These are phyloP conservation scores for Ilex paraguariensis DNA, from an alignment of 305 asterid species.

Conservation along the genomic window DNA sequence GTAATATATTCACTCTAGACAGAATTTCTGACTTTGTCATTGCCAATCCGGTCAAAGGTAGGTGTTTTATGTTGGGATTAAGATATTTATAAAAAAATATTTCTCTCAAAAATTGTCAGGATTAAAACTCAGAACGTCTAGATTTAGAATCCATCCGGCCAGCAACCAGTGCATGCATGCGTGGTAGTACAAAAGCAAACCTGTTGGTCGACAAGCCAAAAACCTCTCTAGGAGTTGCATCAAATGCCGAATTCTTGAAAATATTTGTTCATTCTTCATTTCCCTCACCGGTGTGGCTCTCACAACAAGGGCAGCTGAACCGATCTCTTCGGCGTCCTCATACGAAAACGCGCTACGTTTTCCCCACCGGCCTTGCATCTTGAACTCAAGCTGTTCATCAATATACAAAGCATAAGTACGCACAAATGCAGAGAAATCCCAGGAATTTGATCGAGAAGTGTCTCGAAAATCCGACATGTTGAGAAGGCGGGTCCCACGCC, in stretches of 20 bases:
- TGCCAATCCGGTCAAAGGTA: not conserved
- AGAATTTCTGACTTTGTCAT: not conserved
- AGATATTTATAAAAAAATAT: too few species aligned
- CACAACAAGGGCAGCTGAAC: not conserved
- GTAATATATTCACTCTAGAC: not conserved
- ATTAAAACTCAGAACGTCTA: too few species aligned
- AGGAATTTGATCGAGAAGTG: conserved; percentile 9
- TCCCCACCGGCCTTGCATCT: conserved; percentile 1
- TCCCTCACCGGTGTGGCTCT: conserved; percentile 11
- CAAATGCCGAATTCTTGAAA: conserved; percentile 10
- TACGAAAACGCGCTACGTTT: not conserved
- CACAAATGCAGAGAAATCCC: conserved; percentile 23
- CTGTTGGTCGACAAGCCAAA: conserved; percentile 21
- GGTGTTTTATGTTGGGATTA: not conserved
- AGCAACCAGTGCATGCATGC: not conserved
- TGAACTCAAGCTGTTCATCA: conserved; percentile 23
- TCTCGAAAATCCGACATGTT: conserved; percentile 25
- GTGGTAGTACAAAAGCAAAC: not conserved
- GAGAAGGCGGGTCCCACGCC: conserved; percentile 23
- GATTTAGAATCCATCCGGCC: too few species aligned
- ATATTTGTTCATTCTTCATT: conserved; percentile 13
- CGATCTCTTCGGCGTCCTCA: not conserved
- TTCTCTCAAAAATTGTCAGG: too few species aligned
- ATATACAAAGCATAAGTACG: conserved; percentile 17
- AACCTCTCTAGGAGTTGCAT: conserved; percentile 20